phyloP scores from a whole-genome alignment of 2,329 filamentous ascomycete genomes.

The Massarina eburnea region DNA sequence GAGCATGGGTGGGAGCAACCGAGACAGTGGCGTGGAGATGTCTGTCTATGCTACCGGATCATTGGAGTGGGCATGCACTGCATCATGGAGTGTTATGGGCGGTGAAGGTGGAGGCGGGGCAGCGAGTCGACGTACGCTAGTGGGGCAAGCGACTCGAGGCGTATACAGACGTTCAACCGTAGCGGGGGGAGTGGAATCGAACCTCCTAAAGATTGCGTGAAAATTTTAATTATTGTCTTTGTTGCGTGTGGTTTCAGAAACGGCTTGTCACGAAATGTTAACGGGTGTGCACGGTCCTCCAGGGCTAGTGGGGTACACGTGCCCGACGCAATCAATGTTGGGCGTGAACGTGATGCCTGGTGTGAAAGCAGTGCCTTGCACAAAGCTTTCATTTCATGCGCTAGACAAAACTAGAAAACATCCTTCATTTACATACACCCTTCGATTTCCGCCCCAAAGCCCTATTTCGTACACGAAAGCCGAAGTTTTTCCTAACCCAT shows the following conservation, averaged over 20 bases:
- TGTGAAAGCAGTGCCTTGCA: neutral
- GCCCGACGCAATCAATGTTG: neutral
- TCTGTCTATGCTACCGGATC: conserved; percentile 37
- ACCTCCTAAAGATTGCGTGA: neutral
- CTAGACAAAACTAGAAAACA: neutral
- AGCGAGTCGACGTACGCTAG: conserved; percentile 22
- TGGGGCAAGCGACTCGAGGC: conserved; percentile 13
- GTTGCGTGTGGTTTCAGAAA: conserved; percentile 17
- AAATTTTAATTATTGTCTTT: conserved; percentile 12
- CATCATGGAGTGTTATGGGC: conserved; percentile 39
- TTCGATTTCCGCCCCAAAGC: neutral
- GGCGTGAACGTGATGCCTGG: neutral
- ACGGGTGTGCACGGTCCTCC: neutral
- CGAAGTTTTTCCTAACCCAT: no score
- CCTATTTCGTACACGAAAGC: no score
- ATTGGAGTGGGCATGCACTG: conserved; percentile 33
- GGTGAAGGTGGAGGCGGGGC: conserved; percentile 40
- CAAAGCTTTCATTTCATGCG: neutral
- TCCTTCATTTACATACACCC: neutral
- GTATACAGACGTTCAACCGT: neutral
- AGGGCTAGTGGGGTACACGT: conserved; percentile 15
- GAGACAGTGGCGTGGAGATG: conserved; percentile 17
- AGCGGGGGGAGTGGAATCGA: neutral
- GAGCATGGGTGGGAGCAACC: conserved; percentile 21
- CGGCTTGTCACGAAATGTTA: conserved; percentile 12